phyloP scores from a whole-genome alignment of 2,329 filamentous ascomycete genomes.

The Lecanicillium sp. region DNA sequence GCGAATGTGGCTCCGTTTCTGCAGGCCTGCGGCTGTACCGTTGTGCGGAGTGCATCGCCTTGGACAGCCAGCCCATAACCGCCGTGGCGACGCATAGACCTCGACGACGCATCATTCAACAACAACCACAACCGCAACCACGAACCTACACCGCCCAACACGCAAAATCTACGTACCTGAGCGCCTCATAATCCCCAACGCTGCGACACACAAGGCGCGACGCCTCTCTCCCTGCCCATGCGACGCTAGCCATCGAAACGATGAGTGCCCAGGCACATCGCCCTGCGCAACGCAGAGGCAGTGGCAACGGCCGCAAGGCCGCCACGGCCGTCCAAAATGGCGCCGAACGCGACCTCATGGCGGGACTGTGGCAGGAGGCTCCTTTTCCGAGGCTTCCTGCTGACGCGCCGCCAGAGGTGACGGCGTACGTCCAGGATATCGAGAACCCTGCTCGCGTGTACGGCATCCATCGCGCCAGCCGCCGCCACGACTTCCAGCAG shows the following conservation, averaged over 20 bases:
- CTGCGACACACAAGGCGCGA: not conserved
- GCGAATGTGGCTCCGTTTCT: too few relatives aligned
- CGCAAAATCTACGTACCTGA: too few relatives aligned
- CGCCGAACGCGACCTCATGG: constrained; percentile 41
- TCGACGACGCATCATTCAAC: too few relatives aligned
- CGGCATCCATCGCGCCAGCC: constrained; percentile 50
- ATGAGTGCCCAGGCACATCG: constrained; percentile 9
- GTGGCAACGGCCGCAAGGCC: constrained; percentile 5
- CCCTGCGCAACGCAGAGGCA: constrained; percentile 5
- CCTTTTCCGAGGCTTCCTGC: constrained; percentile 51
- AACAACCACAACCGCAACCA: too few relatives aligned
- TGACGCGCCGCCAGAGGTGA: constrained; percentile 53
- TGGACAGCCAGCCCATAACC: too few relatives aligned
- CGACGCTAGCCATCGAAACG: constrained; percentile 1
- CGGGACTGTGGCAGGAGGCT: constrained; percentile 54
- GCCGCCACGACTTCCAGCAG: constrained; percentile 57
- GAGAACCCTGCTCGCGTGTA: constrained; percentile 56
- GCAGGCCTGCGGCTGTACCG: too few relatives aligned
- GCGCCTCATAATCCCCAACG: too few relatives aligned
- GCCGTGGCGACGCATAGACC: too few relatives aligned
- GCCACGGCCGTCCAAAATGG: constrained; percentile 13
- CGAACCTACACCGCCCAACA: too few relatives aligned
- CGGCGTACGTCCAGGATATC: constrained; percentile 46
- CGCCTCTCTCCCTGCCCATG: constrained; percentile 1
- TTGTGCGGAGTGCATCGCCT: too few relatives aligned